Evolutionary conservation across 129 eudicot species (phyloP), one percentile per base, ranked within the genome.

Genomic region (Apium graveolens): DNA sequence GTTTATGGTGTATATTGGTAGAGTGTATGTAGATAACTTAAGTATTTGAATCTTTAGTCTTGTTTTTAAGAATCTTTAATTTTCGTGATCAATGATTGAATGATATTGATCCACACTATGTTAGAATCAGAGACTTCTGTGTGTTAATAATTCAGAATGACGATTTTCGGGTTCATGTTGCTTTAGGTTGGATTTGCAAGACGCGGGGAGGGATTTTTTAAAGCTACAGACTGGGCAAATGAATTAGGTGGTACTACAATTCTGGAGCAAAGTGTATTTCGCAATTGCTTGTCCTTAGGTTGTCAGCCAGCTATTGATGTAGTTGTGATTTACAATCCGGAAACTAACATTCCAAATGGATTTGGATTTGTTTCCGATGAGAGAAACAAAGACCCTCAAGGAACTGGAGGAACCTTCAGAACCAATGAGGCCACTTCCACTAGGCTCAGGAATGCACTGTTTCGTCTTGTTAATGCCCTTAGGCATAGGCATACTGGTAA

Each of bases 341-440:
- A 49, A 18, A 49, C n/a, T 17, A 5, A 18, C 8, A 18, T 0
- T 17, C 57, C 57, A 49, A 17, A 49, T 49, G 57, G 57, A 49
- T 49, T 49, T 49, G 57, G 57, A 7, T 49, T 49, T 49, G 57
- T 49, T 49, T 7, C 57, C 7, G 17, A 17, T 48, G 57, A 49
- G 24, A 5, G 0, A 46, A 18, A 2, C 9, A n/a, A n/a, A n/a
- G 3, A 5, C 4, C 0, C 7, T 4, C n/a, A n/a, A n/a, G n/a
- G n/a, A n/a, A 18, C 57, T 17, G 57, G 57, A 49, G 57, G 57
- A 49, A 49, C 57, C 8, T 49, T 49, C 5, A 49, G 57, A 49
- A 17, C n/a, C 0, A 8, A 17, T 18, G 57, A 1, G 3, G 5
- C 4, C 1, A 18, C 57, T 17, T 6, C 57, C 21, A 49, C 24